phyloP scores from a whole-genome alignment of 192 early-diverging fungal species.

The Coemansia sp. region DNA sequence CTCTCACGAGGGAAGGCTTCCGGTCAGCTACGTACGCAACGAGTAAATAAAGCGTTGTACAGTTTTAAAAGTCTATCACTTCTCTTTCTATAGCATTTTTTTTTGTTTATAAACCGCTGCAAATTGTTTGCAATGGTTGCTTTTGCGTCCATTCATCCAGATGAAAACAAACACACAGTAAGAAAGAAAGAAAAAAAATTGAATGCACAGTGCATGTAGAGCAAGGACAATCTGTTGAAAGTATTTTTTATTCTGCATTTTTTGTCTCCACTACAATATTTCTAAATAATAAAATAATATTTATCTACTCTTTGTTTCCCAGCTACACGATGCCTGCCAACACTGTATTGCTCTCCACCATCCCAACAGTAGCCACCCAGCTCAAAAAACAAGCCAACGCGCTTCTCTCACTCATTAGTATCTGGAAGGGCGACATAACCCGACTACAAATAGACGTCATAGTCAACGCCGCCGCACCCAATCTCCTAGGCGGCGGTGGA shows the following conservation, averaged over 20 bases:
- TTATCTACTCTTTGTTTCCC: background rate
- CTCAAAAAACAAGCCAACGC: constrained; percentile 5
- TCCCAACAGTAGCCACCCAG: constrained; percentile 30
- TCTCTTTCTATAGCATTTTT: too few species aligned
- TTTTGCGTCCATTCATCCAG: too few species aligned
- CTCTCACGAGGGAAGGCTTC: constrained; percentile 33
- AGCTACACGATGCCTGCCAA: background rate
- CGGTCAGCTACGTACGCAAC: constrained; percentile 29
- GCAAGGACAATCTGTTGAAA: too few species aligned
- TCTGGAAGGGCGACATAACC: constrained; percentile 80
- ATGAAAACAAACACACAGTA: too few species aligned
- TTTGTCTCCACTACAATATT: too few species aligned
- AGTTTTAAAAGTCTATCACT: background rate
- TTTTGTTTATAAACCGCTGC: too few species aligned
- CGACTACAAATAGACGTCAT: constrained; percentile 76
- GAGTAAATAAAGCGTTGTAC: constrained; percentile 1
- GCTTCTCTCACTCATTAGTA: constrained; percentile 30
- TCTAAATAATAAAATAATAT: background rate
- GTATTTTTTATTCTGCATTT: too few species aligned
- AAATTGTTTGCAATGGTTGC: too few species aligned
- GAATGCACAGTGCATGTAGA: too few species aligned
- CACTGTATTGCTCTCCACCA: constrained; percentile 14
- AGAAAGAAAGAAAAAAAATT: too few species aligned
- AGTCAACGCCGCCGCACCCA: constrained; percentile 87
- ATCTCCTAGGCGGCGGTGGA: constrained; percentile 85